Base-by-base conservation (phyloP, 768 basidiomycete species). In the Coprinopsis marcescibilis region DNA sequence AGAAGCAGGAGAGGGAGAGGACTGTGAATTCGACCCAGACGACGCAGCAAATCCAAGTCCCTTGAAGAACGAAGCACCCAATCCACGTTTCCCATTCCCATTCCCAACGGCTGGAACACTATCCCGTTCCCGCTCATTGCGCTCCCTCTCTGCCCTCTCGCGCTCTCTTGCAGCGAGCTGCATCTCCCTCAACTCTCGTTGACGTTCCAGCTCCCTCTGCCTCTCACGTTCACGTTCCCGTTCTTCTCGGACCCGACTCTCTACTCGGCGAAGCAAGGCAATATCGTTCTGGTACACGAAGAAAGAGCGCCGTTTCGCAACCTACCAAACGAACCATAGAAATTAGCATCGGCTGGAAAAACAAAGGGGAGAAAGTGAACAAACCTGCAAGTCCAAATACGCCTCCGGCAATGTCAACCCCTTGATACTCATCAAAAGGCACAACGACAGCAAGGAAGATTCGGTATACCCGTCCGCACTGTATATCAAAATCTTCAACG, bases 401-500 rank as follows among this genome's bases (percentile, higher is more conserved):
- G 93, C 95, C 60, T 94, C 90, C 7, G 93, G 89, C 6, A 96
- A 75, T 40, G 71, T 65, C 27, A 86, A 65, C 15, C 69, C 67
- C 46, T 77, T 78, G 43, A 82, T 67, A 20, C 78, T 79, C 93
- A 98, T 97, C 52, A 96, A 69, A 42, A 95, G 77, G 52, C 81
- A 80, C 44, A 97, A 72, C 17, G 92, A 93, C 43, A 91, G 81
- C 4, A 94, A 81, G 20, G 85, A 87, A 8, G 89, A 87, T 64
- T 97, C 94, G 19, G 95, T 97, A 68, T 95, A 92, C 40, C 89
- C 91, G 61, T 94, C 91, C 14, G 83, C 77, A 14, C 84, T 86
- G 63, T 90, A 88, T 23, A 93, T 62, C 51, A 93, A 74, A 45
- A 93, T 68, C 59, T 89, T 89, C 45, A 82, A 68, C 4, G 85